Base-by-base conservation (phyloP, 495 filamentous ascomycete genomes). In the Xylaria longipes region DNA sequence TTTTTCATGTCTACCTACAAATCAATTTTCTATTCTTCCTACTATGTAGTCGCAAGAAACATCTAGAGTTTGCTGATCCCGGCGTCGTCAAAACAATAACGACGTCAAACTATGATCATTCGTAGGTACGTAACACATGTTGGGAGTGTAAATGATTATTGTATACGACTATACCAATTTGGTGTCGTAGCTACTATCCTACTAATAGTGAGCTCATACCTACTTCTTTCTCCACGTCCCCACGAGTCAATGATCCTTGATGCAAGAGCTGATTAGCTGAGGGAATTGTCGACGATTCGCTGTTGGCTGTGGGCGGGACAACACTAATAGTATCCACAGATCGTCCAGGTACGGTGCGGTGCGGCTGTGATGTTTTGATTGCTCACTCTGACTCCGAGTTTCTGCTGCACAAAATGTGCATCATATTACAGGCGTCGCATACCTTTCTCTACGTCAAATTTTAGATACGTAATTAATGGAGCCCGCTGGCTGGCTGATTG, bases 201-300 rank as follows among this genome's bases (percentile, higher is more conserved):
- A 35, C 43, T 46, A 31, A 45, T 48, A 41, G 48, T 25, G 48
- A 52, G 48, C 48, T 67, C 50, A 58, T 37, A 56, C 8, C 5
- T 37, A 17, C n/a, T 57, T 68, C 65, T 48, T 17, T 43, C 56
- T 61, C 43, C 57, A 54, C 57, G 45, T 50, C 41, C 20, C 68
- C 68, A 54, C 46, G 68, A 70, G 68, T 70, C 68, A 70, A 70
- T 8, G 46, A 45, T 33, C 12, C n/a, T 29, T 63, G 58, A 37
- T 41, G 58, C 15, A 39, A 48, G 29, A 35, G 20, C 63, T 33
- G 63, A 66, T 22, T 45, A 52, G 45, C 20, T 37, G 68, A 69
- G 68, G 68, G 57, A 62, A 52, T 63, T 52, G 57, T 69, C 66
- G n/a, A 60, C 31, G 22, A 60, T 33, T 58, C 54, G 54, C 29